Evolutionary conservation across 768 basidiomycete genomes (phyloP), one percentile per base, ranked within the genome.

Genomic region (Galerina marginata): DNA sequence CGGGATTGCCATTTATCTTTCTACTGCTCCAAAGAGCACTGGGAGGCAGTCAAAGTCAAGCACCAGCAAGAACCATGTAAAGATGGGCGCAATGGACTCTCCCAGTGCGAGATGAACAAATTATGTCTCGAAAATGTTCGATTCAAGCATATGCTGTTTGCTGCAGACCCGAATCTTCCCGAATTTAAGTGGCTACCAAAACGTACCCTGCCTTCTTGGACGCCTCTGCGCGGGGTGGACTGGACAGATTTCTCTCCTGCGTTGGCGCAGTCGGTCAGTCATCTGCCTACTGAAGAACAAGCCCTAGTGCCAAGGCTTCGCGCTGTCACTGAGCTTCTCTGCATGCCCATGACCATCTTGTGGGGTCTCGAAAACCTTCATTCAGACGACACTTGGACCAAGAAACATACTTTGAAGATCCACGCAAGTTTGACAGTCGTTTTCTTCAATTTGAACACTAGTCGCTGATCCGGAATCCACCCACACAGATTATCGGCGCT

Each of bases 271-370:
- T 26, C 14, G 12, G 33, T 61, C 10, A 20, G 26, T 15, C 46
- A 48, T 12, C 16, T 48, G n/a, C 43, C 58, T 6, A 62, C 67
- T 6, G 71, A 72, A 0, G 66, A 70, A 6, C 54, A 45, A 14
- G 48, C 74, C 20, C 59, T 72, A 4, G 63, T 71, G 59, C 62
- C 72, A 1, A 66, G 74, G 69, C 36, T 75, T 23, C 65, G 74
- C 7, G 65, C 60, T 1, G 68, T 65, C 16, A 74, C 73, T 0
- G 69, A 75, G 6, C 56, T 47, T 11, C 59, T 76, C 16, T 67
- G 73, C 3, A 66, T 75, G 65, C 67, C 74, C 2, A 69, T 76
- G 73, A 73, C 72, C 4, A 73, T 75, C 14, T 50, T 77, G 12
- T 72, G 62, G 50, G 74, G 63, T 2, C 63, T 77, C 1, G 74